Evolutionary conservation across 2,329 filamentous ascomycete genomes (phyloP), one percentile per base, ranked within the genome.

Genomic region (Aureobasidium vineae): DNA sequence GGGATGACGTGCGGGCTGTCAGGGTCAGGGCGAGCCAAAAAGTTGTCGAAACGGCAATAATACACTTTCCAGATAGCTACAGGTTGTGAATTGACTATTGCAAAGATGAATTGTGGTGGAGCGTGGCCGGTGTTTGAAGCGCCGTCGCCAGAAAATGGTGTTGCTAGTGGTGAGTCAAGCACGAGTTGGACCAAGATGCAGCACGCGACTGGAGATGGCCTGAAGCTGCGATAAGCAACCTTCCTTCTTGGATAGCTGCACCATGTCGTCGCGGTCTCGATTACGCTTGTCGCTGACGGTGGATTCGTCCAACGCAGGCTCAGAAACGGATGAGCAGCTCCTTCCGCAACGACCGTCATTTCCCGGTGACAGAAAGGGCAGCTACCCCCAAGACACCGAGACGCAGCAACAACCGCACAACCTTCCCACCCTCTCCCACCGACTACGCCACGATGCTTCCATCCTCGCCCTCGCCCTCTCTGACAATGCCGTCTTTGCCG

Each of bases 401-500:
- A 33, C 31, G 1, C 50, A 36, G 8, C 49, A 66, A 45, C 57
- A 65, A 49, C 66, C 59, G 28, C 66, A 67, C 52, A 53, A 54
- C 26, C 66, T 73, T 8, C 90, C 90, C n/a, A 84, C 86, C 65
- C 83, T 92, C 53, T 80, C 88, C 67, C 91, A 96, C 76, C 88
- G 87, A 70, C 85, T 96, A 69, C 84, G 88, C 74, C 90, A 94
- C 75, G 85, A 88, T 73, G 90, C 87, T 76, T 92, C 90, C 2
- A 90, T 96, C 56, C 86, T 99, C 60, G 87, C 92, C 10, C 84
- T 99, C 66, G 91, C 88, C 4, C 86, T 97, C 28, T 92, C 91
- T 66, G 84, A 91, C 61, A 84, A 90, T 56, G 89, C 88, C 74
- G 90, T 99, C 64, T 99, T 92, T 77, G 93, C 94, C 21, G 95